Base-by-base conservation (phyloP, 1,139 yeast genomes). In the Geotrichum candidum region DNA sequence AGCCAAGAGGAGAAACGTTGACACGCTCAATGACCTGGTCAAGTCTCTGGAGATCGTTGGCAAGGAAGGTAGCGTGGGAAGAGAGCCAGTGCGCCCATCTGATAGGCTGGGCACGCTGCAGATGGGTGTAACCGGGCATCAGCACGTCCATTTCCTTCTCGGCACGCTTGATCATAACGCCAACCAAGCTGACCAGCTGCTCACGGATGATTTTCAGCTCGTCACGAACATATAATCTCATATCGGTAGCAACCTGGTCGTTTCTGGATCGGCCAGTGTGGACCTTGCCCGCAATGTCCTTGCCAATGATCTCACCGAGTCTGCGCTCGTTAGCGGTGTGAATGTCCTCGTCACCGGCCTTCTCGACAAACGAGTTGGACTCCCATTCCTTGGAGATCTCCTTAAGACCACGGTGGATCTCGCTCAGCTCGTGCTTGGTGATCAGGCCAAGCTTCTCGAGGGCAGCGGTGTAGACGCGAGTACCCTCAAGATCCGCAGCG, bases 271-370 rank as follows among this genome's bases (percentile, higher is more conserved):
- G 85, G 65, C 99, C 99, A 23, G 99, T 94, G 75, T 94, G 99
- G 41, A 94, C 98, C 73, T 94, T 94, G 57, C 99, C 99, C 52
- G 98, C 90, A 73, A 94, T 92, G 64, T 85, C 85, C 72, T 85
- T 87, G 61, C 99, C 99, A 70, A 94, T 94, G 60, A 94, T 79
- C 76, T 94, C 99, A 54, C 99, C 99, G 66, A 94, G 80, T 73
- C 99, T 84, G 79, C 99, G 88, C 79, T 94, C 99, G 73, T 94
- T 94, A 58, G 99, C 99, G 56, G 99, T 94, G 75, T 94, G 99
- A 68, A 94, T 94, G 73, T 94, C 99, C 76, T 94, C 99, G 74
- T 94, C 99, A 56, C 96, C 96, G 10, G 90, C 84, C 74, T 90
- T 88, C 74, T 89, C 96, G 41, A 80, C 88, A 75, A 94, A 94